phyloP scores from a whole-genome alignment of 805 yeast genomes.

The Ogataea populi-albae region DNA sequence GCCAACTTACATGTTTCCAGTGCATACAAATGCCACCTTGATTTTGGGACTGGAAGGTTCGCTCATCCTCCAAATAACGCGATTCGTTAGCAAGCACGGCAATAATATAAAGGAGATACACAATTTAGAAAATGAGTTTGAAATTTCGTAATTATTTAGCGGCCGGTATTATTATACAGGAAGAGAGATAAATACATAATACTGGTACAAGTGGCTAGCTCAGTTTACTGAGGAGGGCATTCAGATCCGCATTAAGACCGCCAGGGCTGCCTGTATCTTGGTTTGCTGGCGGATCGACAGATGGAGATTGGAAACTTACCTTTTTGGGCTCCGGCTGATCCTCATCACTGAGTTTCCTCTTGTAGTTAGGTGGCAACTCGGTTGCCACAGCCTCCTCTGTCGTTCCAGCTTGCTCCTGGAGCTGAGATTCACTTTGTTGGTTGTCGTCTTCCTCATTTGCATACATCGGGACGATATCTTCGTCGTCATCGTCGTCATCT shows the following conservation, averaged over 20 bases:
- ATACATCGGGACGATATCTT: constrained; percentile 22
- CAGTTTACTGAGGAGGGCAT: constrained; percentile 20
- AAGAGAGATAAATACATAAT: background rate
- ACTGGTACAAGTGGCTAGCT: constrained; percentile 5
- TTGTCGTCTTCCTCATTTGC: constrained; percentile 13
- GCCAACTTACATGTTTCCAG: constrained; percentile 82
- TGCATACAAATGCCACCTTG: constrained; percentile 80
- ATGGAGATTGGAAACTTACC: background rate
- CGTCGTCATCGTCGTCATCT: constrained; percentile 15
- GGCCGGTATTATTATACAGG: too few relatives aligned
- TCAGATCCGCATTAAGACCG: too few relatives aligned
- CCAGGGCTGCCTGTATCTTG: too few relatives aligned
- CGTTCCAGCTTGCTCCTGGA: constrained; percentile 20
- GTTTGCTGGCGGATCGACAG: background rate
- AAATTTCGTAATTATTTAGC: too few relatives aligned
- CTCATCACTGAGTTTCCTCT: background rate
- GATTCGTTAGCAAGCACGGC: too few relatives aligned
- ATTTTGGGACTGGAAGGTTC: constrained; percentile 5
- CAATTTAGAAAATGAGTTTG: too few relatives aligned
- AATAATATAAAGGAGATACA: too few relatives aligned
- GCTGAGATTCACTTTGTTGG: constrained; percentile 7
- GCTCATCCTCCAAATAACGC: too few relatives aligned
- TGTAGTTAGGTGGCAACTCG: too few relatives aligned
- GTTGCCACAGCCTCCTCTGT: too few relatives aligned
- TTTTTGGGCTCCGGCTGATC: background rate